These are phyloP conservation scores for Termitomyces heimii DNA, from an alignment of 768 basidiomycete species.

Conservation along the genomic window DNA sequence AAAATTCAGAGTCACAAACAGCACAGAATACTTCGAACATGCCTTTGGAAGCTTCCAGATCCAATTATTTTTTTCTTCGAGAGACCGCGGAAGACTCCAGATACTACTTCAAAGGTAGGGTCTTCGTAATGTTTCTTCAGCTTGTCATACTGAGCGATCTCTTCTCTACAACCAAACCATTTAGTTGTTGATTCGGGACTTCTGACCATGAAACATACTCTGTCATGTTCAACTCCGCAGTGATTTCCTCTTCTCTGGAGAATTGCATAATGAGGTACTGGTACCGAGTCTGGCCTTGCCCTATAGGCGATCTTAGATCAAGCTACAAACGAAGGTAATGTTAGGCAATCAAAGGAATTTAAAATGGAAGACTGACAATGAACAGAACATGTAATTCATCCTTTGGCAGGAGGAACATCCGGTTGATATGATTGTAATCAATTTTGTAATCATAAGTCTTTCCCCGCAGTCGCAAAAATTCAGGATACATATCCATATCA, in stretches of 20 bases:
- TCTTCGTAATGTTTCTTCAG: conserved; percentile 93
- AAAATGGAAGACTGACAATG: conserved; percentile 55
- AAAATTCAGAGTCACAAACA: not conserved
- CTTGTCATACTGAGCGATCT: conserved; percentile 71
- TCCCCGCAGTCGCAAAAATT: conserved; percentile 91
- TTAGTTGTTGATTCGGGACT: not conserved
- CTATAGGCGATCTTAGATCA: conserved; percentile 86
- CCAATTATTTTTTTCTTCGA: conserved; percentile 90
- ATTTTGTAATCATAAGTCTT: conserved; percentile 99
- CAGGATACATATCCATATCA: conserved; percentile 96
- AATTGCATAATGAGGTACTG: conserved; percentile 99
- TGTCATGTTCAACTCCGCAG: conserved; percentile 87
- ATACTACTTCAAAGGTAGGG: conserved; percentile 93
- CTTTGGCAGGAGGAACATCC: conserved; percentile 90
- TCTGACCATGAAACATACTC: conserved; percentile 54
- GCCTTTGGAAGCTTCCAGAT: conserved; percentile 83
- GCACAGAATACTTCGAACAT: not conserved
- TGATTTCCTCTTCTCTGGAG: conserved; percentile 94
- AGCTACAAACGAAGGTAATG: conserved; percentile 42
- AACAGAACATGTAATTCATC: conserved; percentile 95
- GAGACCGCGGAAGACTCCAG: conserved; percentile 86
- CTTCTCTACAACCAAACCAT: conserved; percentile 44
- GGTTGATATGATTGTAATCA: conserved; percentile 79
- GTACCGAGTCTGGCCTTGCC: conserved; percentile 97
- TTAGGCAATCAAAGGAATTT: not conserved